Base-by-base conservation (phyloP, 2,329 filamentous ascomycete species). In the Apiospora malaysiana region DNA sequence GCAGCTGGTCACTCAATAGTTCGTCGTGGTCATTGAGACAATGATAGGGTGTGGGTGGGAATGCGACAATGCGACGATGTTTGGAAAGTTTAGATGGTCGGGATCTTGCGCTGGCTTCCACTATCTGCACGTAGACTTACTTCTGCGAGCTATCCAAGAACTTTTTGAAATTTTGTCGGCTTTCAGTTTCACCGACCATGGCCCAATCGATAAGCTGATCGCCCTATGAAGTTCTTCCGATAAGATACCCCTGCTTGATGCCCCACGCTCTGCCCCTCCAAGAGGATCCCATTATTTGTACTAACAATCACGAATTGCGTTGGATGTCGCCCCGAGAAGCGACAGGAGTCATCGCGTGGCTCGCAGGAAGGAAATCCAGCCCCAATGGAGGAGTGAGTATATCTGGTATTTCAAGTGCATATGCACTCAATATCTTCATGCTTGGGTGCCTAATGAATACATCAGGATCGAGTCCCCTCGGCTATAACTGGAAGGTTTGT, bases 151-250 rank as follows among this genome's bases (percentile, higher is more conserved):
- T 47, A 47, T 47, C 37, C 32, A 37, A 43, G 43, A 68, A 68
- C 66, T 68, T 68, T 68, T 68, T 72, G 75, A 78, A 73, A 73
- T 75, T 77, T 77, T 74, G 73, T 71, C 75, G 77, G 76, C 32
- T 1, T 18, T 56, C 37, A 72, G 77, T 74, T 77, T 75, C 74
- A 71, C 73, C 69, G 70, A 72, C 69, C 73, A 70, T 71, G 68
- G 59, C 69, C 74, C 66, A 51, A 18, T 16, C 63, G 18, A 78
- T 77, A 76, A 77, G 71, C n/a, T 1, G n/a, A 45, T 23, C 1
- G 42, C 27, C 77, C 69, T 77, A 75, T 78, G 66, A 72, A 8
- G 42, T n/a, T 0, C 23, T 16, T 40, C 51, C 12, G 74, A 76
- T 76, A 76, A 69, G 12, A 47, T 0, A 23, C 4, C 71, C 69